Evolutionary conservation across 78 protist genomes (phyloP), one percentile per base, ranked within the genome.

Genomic region (Corallochytrium limacisporum): DNA sequence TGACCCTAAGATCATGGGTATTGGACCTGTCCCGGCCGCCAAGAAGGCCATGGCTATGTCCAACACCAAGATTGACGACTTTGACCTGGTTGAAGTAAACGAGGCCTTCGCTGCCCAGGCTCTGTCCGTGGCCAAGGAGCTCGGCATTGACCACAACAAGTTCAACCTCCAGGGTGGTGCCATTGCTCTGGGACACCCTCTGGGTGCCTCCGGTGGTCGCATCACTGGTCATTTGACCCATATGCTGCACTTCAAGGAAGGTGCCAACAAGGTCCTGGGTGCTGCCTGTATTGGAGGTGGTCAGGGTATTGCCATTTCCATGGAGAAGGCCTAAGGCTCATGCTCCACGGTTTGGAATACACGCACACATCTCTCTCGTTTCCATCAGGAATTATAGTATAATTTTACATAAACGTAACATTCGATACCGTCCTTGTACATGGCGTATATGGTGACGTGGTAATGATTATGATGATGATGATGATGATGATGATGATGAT

Each of bases 101-200:
- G 92, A 87, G 69, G 87, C 92, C 8, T 87, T 87, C 60, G 83
- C 87, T 28, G 43, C 84, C 26, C 86, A 76, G 75, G 62, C 31
- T 16, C 63, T 80, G 49, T 44, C 81, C n/a, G 32, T n/a, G 22
- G 75, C 36, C 10, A 32, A 59, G 32, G 72, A 60, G 42, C 73
- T 59, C 37, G 49, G 16, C 32, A 6, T 66, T 0, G 26, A 35
- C 4, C 2, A 48, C 26, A 33, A 48, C 44, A 72, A n/a, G 37
- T 0, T 37, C n/a, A 89, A 83, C 82, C 63, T 40, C 20, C n/a
- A 47, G 46, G 93, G 93, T 22, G 93, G 93, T 3, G 93, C 87
- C 24, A 77, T 88, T 46, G 81, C 93, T 29, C 51, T 83, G 35
- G 90, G 93, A n/a, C 93, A 88, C 72, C 93, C 93, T 4, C 77